These are phyloP conservation scores for Magnolia sinica DNA, from an alignment of 164 flowering plant species.

Conservation along the genomic window DNA sequence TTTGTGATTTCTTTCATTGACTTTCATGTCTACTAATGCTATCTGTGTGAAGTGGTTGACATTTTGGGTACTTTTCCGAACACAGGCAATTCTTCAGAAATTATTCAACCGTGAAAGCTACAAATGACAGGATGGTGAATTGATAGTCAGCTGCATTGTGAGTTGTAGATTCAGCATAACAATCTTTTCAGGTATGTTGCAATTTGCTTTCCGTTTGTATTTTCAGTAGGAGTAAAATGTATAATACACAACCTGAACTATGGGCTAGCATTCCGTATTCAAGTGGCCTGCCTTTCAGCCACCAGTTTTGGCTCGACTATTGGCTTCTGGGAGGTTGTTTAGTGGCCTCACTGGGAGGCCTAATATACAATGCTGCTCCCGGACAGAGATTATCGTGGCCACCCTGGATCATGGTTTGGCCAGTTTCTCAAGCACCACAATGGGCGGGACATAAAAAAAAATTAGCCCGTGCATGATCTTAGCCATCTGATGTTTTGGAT, in stretches of 20 bases:
- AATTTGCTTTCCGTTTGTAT: not conserved
- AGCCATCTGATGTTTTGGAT: too few species aligned
- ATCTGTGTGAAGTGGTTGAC: not conserved
- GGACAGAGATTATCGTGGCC: too few species aligned
- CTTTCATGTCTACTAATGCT: not conserved
- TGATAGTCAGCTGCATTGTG: not conserved
- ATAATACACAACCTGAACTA: not conserved
- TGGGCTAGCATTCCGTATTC: not conserved
- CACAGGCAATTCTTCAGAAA: constrained; percentile 52
- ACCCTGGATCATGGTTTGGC: too few species aligned
- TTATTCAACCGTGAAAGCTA: constrained; percentile 35
- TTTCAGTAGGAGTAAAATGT: not conserved
- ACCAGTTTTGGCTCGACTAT: too few species aligned
- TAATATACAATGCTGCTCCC: too few species aligned
- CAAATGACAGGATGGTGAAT: constrained; percentile 6
- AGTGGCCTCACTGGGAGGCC: too few species aligned
- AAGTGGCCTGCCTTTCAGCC: too few species aligned
- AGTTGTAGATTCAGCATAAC: not conserved
- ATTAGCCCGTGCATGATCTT: too few species aligned
- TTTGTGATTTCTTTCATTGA: not conserved
- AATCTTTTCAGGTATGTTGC: not conserved
- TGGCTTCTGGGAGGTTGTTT: too few species aligned
- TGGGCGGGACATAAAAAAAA: too few species aligned
- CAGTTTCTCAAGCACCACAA: too few species aligned
- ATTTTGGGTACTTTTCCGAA: constrained; percentile 1